These are phyloP conservation scores for Euptelea pleiosperma DNA, from an alignment of 164 flowering plant genomes.

Conservation along the genomic window DNA sequence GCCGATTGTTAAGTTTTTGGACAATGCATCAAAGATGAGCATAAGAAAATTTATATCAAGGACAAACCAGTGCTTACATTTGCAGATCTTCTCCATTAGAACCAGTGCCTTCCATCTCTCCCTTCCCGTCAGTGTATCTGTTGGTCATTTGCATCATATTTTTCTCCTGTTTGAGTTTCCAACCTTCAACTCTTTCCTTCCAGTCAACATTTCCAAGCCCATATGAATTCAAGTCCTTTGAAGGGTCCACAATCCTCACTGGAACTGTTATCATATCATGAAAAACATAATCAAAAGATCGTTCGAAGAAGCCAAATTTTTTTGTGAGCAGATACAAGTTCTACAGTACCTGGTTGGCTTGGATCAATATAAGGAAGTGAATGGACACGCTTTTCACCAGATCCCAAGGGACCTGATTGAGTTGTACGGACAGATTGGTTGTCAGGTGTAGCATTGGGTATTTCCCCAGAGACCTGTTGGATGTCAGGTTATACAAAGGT, in stretches of 20 bases:
- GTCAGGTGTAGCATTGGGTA: constrained; percentile 76
- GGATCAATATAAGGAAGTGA: constrained; percentile 86
- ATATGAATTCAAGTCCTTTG: constrained; percentile 91
- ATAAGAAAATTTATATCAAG: not conserved
- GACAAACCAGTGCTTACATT: constrained; percentile 46
- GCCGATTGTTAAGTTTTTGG: not conserved
- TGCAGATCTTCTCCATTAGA: constrained; percentile 98
- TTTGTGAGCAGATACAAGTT: not conserved
- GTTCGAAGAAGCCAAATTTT: not conserved
- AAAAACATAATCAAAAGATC: constrained; percentile 10
- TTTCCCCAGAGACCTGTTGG: constrained; percentile 83
- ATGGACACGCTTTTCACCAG: constrained; percentile 68
- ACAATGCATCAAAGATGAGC: not conserved
- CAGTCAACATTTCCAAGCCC: constrained; percentile 98
- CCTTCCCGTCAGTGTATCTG: constrained; percentile 75
- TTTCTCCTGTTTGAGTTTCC: constrained; percentile 95
- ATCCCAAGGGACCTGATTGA: constrained; percentile 82
- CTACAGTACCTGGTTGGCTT: constrained; percentile 73
- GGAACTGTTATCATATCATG: constrained; percentile 53
- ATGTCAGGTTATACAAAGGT: not conserved
- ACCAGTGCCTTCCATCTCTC: constrained; percentile 93
- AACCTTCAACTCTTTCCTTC: constrained; percentile 97
- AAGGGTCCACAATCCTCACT: constrained; percentile 90
- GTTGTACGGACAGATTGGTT: constrained; percentile 81
- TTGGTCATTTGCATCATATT: constrained; percentile 65